Conservation (phyloP, 2,329 filamentous ascomycete species). For the Endothia cerciana region DNA sequence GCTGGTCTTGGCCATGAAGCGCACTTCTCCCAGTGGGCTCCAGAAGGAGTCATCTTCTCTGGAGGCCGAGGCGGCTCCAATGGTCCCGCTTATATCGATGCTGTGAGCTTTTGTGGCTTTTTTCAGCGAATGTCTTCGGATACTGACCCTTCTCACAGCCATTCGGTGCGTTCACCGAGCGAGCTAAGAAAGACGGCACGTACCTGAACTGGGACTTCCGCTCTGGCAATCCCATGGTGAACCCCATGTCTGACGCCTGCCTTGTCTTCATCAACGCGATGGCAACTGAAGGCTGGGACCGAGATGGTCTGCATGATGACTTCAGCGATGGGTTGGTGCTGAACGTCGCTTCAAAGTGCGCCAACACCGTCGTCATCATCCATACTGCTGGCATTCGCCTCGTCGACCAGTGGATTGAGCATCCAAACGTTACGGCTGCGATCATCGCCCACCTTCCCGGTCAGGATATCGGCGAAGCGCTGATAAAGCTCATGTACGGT, state of each 20-base stretch:
- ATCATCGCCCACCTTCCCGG: slow-evolving; percentile 68
- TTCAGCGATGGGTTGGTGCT: slow-evolving; percentile 63
- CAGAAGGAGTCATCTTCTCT: slow-evolving; percentile 55
- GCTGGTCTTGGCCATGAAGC: slow-evolving; percentile 47
- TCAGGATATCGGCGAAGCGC: slow-evolving; percentile 63
- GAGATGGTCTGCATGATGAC: slow-evolving; percentile 69
- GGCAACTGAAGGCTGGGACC: slow-evolving; percentile 76
- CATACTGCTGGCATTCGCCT: slow-evolving; percentile 66
- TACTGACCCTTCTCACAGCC: slow-evolving; percentile 43
- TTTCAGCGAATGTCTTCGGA: background rate
- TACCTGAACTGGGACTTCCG: slow-evolving; percentile 61
- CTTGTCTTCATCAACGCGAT: slow-evolving; percentile 70
- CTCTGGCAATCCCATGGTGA: slow-evolving; percentile 48
- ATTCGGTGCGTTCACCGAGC: slow-evolving; percentile 60
- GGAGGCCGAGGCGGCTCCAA: slow-evolving; percentile 57
- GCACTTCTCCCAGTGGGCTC: slow-evolving; percentile 53
- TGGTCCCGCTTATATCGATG: slow-evolving; percentile 52
- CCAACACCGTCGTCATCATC: slow-evolving; percentile 66
- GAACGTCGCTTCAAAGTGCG: slow-evolving; percentile 62
- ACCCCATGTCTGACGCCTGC: slow-evolving; percentile 62
- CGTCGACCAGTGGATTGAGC: slow-evolving; percentile 66
- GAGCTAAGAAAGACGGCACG: slow-evolving; percentile 56
- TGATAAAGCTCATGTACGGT: slow-evolving; percentile 63
- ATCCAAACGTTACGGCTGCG: slow-evolving; percentile 67
- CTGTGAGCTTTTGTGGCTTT: slow-evolving; percentile 40